Conservation (phyloP, 176 grass and related monocot species). For the Panicum miliaceum region DNA sequence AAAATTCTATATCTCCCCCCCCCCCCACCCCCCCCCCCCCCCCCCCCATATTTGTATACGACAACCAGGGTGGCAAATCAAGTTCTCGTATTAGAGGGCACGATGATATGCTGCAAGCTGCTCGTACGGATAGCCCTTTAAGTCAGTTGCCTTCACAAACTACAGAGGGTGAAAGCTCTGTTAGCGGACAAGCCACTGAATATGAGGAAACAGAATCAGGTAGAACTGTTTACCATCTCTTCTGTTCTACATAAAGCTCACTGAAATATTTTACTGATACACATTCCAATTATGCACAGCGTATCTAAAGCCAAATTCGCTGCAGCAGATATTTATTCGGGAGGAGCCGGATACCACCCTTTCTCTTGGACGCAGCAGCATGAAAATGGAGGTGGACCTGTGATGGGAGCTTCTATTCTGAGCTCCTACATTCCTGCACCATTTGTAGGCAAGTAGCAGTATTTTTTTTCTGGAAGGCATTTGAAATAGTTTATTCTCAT, state of each 20-base stretch:
- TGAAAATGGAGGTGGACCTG: constrained; percentile 84
- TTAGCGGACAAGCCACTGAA: constrained; percentile 85
- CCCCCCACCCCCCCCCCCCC: background rate
- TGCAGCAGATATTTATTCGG: constrained; percentile 88
- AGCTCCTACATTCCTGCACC: constrained; percentile 42
- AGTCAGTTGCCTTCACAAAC: constrained; percentile 81
- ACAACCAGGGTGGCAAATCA: constrained; percentile 73
- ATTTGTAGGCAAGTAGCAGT: constrained; percentile 49
- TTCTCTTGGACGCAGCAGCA: constrained; percentile 80
- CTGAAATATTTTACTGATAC: constrained; percentile 91
- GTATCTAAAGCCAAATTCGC: constrained; percentile 99
- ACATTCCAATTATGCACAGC: constrained; percentile 98
- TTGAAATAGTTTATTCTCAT: constrained; percentile 27
- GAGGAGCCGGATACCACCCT: constrained; percentile 93
- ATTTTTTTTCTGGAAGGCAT: constrained; percentile 14
- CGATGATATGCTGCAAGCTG: constrained; percentile 54
- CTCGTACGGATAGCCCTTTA: constrained; percentile 69
- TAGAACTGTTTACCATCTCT: constrained; percentile 50
- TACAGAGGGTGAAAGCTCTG: constrained; percentile 84
- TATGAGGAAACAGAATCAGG: constrained; percentile 97
- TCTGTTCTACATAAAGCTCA: constrained; percentile 61
- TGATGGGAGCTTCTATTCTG: constrained; percentile 51
- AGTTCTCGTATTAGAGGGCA: constrained; percentile 70
- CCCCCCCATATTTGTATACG: constrained; percentile 14
- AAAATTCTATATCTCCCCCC: background rate